These are phyloP conservation scores for Termitomyces heimii DNA, from an alignment of 768 basidiomycete genomes.

Conservation along the genomic window DNA sequence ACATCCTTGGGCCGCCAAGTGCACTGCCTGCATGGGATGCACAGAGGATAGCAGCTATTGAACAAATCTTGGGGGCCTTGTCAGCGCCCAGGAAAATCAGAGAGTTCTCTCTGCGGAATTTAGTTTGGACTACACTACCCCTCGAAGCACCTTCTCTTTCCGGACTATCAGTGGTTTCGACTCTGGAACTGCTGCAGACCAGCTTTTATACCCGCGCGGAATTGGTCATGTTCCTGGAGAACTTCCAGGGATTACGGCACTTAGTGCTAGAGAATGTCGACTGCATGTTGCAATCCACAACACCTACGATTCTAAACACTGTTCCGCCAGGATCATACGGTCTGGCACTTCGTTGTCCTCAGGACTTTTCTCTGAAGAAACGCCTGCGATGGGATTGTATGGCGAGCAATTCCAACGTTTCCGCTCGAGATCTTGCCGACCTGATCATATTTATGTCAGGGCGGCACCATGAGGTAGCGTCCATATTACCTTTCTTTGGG, in stretches of 20 bases:
- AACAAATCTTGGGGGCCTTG: neutral
- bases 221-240: constrained; percentile 3
- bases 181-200: constrained; percentile 4
- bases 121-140: neutral
- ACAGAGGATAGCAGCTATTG: neutral
- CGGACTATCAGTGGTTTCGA: neutral
- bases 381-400: constrained; percentile 2
- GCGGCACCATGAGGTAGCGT: neutral
- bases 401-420: neutral
- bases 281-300: neutral
- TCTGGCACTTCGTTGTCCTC: constrained; percentile 2
- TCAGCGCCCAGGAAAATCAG: neutral
- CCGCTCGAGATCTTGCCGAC: constrained; percentile 5
- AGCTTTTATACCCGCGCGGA: constrained; percentile 1
- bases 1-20: constrained; percentile 3
- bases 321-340: constrained; percentile 6
- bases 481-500: constrained; percentile 5
- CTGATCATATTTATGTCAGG: neutral
- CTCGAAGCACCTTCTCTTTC: neutral
- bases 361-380: constrained; percentile 2
- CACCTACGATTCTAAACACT: neutral
- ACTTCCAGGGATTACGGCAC: constrained; percentile 4
- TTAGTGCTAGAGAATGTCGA: constrained; percentile 7
- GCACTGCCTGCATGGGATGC: constrained; percentile 5
- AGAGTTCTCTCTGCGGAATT: neutral